A percentile compares a stretch with the other conserved stretches of the same genome.
Conservation (phyloP, 176 grass and related monocot genomes). For the Aegilops tauschii region DNA sequence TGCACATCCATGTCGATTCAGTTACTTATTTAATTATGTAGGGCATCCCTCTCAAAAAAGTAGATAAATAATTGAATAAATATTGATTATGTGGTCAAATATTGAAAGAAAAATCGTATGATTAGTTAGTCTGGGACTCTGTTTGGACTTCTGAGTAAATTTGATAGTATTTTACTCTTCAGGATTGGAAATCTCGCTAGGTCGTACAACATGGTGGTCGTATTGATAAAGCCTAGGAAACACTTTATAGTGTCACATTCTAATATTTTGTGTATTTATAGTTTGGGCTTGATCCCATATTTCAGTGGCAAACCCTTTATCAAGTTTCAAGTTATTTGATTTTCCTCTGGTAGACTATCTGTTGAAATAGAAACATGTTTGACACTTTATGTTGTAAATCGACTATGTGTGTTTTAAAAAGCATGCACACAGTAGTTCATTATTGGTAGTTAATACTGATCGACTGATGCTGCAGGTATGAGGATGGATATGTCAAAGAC, state of each 20-base stretch:
- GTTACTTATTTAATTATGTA: background rate
- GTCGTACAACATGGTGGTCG: background rate
- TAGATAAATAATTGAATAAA: background rate
- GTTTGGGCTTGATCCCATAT: background rate
- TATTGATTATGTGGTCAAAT: background rate
- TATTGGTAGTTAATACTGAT: background rate
- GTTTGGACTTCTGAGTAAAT: background rate
- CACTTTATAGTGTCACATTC: background rate
- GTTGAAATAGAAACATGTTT: background rate
- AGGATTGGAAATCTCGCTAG: background rate
- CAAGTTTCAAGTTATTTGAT: background rate
- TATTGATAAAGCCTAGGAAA: background rate
- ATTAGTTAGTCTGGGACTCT: background rate
- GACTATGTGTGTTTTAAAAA: background rate
- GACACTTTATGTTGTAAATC: background rate
- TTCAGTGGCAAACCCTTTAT: background rate
- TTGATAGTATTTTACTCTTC: background rate
- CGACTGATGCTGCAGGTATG: conserved; percentile 20
- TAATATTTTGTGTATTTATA: background rate
- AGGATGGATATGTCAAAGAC: conserved; percentile 30
- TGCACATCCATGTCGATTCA: background rate
- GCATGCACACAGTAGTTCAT: background rate
- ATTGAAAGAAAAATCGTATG: background rate
- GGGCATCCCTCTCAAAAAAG: background rate
- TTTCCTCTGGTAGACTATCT: background rate